Conservation (phyloP, 2,329 filamentous ascomycete species). For the Fonsecaea nubica region DNA sequence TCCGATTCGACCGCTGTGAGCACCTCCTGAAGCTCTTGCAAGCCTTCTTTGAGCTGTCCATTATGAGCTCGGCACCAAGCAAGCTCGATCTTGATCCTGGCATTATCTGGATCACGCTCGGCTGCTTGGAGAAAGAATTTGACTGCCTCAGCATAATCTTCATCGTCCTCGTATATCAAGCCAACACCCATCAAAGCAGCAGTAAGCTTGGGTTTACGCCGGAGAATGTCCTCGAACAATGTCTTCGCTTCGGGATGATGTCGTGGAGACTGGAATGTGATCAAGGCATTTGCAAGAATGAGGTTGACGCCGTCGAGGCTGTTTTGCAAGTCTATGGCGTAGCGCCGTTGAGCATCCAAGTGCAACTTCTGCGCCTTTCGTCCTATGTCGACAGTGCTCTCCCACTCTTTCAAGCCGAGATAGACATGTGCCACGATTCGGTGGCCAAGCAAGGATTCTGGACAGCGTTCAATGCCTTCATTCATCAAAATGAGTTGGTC, state of each 20-base stretch:
- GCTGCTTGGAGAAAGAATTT: slow-evolving; percentile 80
- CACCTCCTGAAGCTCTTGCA: slow-evolving; percentile 73
- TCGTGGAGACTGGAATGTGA: slow-evolving; percentile 87
- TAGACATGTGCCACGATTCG: slow-evolving; percentile 85
- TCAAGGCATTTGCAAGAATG: slow-evolving; percentile 82
- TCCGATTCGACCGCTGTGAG: slow-evolving; percentile 69
- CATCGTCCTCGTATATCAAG: slow-evolving; percentile 89
- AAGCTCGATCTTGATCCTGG: slow-evolving; percentile 81
- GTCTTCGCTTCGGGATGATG: slow-evolving; percentile 85
- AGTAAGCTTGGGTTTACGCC: slow-evolving; percentile 76
- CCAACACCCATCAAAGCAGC: slow-evolving; percentile 87
- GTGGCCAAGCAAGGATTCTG: slow-evolving; percentile 79
- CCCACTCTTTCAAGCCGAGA: slow-evolving; percentile 81
- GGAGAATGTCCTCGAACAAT: slow-evolving; percentile 83
- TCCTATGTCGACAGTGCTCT: slow-evolving; percentile 78
- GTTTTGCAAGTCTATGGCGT: slow-evolving; percentile 72
- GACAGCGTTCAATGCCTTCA: slow-evolving; percentile 68
- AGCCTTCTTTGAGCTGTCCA: slow-evolving; percentile 73
- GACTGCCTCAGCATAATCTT: slow-evolving; percentile 82
- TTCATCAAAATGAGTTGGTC: slow-evolving; percentile 83
- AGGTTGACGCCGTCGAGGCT: slow-evolving; percentile 76
- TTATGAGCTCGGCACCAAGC: slow-evolving; percentile 90
- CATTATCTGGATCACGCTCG: slow-evolving; percentile 72
- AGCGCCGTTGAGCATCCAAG: slow-evolving; percentile 53
- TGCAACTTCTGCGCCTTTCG: slow-evolving; percentile 35